Percentiles rank a stretch among this genome's conserved stretches.
These are phyloP conservation scores for Coniochaeta sp. DNA, from an alignment of 2,329 filamentous ascomycete genomes.

Conservation along the genomic window DNA sequence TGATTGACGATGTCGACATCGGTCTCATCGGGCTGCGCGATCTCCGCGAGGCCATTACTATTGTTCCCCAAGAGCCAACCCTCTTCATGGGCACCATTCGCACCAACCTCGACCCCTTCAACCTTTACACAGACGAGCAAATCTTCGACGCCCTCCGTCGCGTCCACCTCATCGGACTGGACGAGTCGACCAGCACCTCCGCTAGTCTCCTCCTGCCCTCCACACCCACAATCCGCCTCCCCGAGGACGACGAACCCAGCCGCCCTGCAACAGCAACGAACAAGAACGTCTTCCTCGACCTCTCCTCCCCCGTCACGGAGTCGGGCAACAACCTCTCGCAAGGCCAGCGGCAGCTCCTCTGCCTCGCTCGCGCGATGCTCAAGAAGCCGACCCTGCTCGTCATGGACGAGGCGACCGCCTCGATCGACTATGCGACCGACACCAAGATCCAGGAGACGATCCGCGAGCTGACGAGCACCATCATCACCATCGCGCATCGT, in stretches of 20 bases:
- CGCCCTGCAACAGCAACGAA: slow-evolving; percentile 54
- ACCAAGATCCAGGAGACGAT: slow-evolving; percentile 95
- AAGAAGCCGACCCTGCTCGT: slow-evolving; percentile 90
- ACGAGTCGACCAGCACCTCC: slow-evolving; percentile 33
- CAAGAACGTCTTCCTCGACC: slow-evolving; percentile 90
- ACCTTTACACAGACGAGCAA: slow-evolving; percentile 79
- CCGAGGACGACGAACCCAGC: slow-evolving; percentile 8
- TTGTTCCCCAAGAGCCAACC: slow-evolving; percentile 95
- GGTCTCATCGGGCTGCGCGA: slow-evolving; percentile 86
- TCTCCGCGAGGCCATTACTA: slow-evolving; percentile 87
- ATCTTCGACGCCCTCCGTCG: slow-evolving; percentile 81
- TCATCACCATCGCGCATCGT: slow-evolving; percentile 92
- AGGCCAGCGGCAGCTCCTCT: slow-evolving; percentile 90
- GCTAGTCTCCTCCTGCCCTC: slow-evolving; percentile 16
- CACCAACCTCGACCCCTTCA: slow-evolving; percentile 89
- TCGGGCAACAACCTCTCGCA: slow-evolving; percentile 93
- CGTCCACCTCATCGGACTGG: slow-evolving; percentile 74
- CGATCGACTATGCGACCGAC: slow-evolving; percentile 94
- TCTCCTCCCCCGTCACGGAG: slow-evolving; percentile 76
- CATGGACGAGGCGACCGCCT: slow-evolving; percentile 98
- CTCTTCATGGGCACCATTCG: slow-evolving; percentile 89
- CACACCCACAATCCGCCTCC: slow-evolving; percentile 6
- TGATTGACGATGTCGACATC: slow-evolving; percentile 89
- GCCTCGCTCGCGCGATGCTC: slow-evolving; percentile 84
- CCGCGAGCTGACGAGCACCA: slow-evolving; percentile 85